Percentiles rank a stretch among this genome's conserved stretches.
These are phyloP conservation scores for Talaromyces piceae DNA, from an alignment of 2,329 filamentous ascomycete species.

Conservation along the genomic window DNA sequence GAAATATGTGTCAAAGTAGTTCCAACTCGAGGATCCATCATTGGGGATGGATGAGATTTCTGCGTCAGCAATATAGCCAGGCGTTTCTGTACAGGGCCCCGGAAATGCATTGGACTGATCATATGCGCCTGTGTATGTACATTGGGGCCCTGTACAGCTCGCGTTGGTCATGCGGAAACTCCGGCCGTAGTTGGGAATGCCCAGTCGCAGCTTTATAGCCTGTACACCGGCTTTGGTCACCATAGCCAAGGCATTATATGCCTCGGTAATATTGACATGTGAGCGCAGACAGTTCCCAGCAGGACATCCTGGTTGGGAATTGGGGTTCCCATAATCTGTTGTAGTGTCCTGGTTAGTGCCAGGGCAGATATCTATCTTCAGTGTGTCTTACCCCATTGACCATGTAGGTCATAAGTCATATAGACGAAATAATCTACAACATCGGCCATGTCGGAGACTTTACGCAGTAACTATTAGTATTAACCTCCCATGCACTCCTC, in stretches of 20 bases:
- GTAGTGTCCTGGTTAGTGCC: neutral
- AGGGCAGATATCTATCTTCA: conserved; percentile 13
- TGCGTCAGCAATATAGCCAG: conserved; percentile 33
- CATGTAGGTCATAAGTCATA: conserved; percentile 35
- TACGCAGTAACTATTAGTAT: too few relatives aligned
- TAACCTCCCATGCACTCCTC: too few relatives aligned
- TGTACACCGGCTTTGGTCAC: conserved; percentile 33
- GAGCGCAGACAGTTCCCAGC: conserved; percentile 26
- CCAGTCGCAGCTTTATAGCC: conserved; percentile 25
- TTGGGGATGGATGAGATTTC: conserved; percentile 31
- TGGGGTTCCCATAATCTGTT: conserved; percentile 17
- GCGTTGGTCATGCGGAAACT: conserved; percentile 21
- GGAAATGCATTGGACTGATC: neutral
- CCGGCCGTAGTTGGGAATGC: conserved; percentile 17
- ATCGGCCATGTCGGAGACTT: conserved; percentile 15
- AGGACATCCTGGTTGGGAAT: conserved; percentile 17
- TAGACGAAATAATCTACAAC: conserved; percentile 28
- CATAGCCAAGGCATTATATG: conserved; percentile 26
- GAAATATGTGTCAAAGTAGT: conserved; percentile 4
- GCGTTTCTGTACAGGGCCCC: conserved; percentile 31
- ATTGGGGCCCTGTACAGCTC: conserved; percentile 25
- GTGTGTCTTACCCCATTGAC: conserved; percentile 5
- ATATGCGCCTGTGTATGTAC: conserved; percentile 23
- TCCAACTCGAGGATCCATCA: neutral
- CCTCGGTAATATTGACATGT: conserved; percentile 37